Evolutionary conservation across 257 asterid genomes (phyloP), one percentile per base, ranked within the genome.

Genomic region (Capsicum pubescens): DNA sequence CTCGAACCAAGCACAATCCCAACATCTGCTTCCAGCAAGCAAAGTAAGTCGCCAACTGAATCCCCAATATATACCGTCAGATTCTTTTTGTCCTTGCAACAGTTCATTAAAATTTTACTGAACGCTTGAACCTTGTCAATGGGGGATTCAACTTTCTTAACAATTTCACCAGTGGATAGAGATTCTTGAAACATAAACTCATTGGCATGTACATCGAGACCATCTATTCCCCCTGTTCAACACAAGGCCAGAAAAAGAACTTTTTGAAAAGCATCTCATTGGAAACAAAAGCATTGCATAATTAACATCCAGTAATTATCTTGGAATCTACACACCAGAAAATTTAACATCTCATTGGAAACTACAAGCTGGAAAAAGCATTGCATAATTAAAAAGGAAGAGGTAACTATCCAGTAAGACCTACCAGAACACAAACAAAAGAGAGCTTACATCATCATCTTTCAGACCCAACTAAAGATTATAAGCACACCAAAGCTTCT

Each of bases 41-140:
- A 97, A 76, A 93, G 97, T 88, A 97, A 88, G 92, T 97, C 99
- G 66, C 98, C 98, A 79, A 97, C 93, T 16, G 99, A 93, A 88
- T 97, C 99, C 83, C 98, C 99, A 4, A 97, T 92, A 78, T 95
- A 97, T 12, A 93, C 88, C 0, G 93, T 92, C 87, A 93, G 87
- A 77, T 74, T 88, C 91, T 87, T 89, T 80, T 63, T 69, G 74
- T 92, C 92, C 48, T 89, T 92, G 86, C 83, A 2, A 82, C 86
- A 88, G 44, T 88, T 89, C 83, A 85, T 76, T 69, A 91, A 46
- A 90, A 95, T 92, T 36, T 84, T 85, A 26, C 85, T 86, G 76
- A 93, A 95, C 32, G 97, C 95, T 87, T 91, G 86, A 64, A 92
- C 87, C 90, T 97, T 97, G 91, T 97, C 98, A 17, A 94, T 87